These are phyloP conservation scores for Liriodendron chinense DNA, from an alignment of 164 flowering plant genomes.

Conservation along the genomic window DNA sequence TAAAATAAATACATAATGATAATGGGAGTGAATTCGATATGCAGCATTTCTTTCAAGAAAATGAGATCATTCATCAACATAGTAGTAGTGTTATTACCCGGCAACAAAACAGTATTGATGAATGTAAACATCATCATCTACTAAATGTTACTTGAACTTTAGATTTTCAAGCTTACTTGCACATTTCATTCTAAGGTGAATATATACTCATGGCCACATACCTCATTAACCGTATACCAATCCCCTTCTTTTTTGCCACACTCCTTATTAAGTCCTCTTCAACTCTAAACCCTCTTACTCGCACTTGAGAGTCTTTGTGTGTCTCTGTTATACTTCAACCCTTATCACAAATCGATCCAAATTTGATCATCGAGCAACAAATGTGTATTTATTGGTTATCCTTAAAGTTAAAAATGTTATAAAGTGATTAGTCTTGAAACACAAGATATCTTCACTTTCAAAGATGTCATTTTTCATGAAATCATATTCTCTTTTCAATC, in stretches of 20 bases:
- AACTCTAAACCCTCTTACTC: no score
- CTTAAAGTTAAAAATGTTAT: conserved; percentile 13
- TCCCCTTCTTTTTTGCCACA: background rate
- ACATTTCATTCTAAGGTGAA: conserved; percentile 3
- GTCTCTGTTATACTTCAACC: conserved; percentile 6
- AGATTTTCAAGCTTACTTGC: conserved; percentile 6
- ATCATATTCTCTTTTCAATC: conserved; percentile 2
- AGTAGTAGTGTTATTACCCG: background rate
- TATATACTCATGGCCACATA: no score
- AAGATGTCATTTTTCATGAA: conserved; percentile 15
- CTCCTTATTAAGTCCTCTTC: conserved; percentile 12
- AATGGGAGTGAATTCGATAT: conserved; percentile 3
- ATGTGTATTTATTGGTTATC: conserved; percentile 18
- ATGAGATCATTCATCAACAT: background rate
- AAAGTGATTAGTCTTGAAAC: conserved; percentile 3
- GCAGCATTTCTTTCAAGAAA: no score
- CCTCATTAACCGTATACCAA: no score
- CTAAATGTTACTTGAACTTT: conserved; percentile 7
- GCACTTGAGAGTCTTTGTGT: conserved; percentile 1
- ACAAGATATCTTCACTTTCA: background rate
- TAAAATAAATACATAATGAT: no score
- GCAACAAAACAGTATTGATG: conserved; percentile 5
- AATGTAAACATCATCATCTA: conserved; percentile 7
- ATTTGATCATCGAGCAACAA: conserved; percentile 1
- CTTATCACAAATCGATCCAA: background rate